phyloP scores from a whole-genome alignment of 176 grass and related monocot species.

The Pontederia crassipes region DNA sequence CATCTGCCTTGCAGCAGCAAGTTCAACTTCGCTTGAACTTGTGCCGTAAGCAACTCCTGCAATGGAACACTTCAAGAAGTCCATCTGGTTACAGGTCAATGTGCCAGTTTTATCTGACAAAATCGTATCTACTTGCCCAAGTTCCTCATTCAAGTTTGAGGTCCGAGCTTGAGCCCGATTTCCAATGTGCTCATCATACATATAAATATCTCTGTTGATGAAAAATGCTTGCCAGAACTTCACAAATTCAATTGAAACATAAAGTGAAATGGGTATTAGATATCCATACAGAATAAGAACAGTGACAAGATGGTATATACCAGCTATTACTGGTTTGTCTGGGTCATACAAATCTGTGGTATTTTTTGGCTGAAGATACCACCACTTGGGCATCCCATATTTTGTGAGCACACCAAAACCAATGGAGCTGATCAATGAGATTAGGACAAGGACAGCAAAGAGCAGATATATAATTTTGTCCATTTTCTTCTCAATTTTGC shows the following conservation, averaged over 20 bases:
- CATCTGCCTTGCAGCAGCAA: constrained; percentile 83
- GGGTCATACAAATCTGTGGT: constrained; percentile 55
- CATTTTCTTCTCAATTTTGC: constrained; percentile 94
- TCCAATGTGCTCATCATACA: constrained; percentile 92
- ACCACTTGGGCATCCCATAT: constrained; percentile 58
- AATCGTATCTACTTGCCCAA: constrained; percentile 91
- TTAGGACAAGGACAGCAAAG: constrained; percentile 80
- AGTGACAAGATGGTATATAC: constrained; percentile 91
- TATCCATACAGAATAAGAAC: constrained; percentile 98
- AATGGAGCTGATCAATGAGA: constrained; percentile 86
- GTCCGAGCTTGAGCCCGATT: constrained; percentile 81
- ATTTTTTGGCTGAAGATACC: constrained; percentile 67
- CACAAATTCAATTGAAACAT: constrained; percentile 93
- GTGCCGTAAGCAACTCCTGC: constrained; percentile 80
- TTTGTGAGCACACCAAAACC: constrained; percentile 86
- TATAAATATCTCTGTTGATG: constrained; percentile 88
- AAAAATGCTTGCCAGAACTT: constrained; percentile 90
- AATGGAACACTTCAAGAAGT: constrained; percentile 96
- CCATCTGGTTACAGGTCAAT: constrained; percentile 97
- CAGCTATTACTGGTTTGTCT: constrained; percentile 48
- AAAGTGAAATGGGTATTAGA: constrained; percentile 88
- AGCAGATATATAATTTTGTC: constrained; percentile 87
- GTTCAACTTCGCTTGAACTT: constrained; percentile 83
- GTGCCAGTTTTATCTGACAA: constrained; percentile 95
- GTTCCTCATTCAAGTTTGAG: constrained; percentile 95